Evolutionary conservation across 1,284 basidiomycete genomes (phyloP).

Genomic region (Amylostereum areolatum): DNA sequence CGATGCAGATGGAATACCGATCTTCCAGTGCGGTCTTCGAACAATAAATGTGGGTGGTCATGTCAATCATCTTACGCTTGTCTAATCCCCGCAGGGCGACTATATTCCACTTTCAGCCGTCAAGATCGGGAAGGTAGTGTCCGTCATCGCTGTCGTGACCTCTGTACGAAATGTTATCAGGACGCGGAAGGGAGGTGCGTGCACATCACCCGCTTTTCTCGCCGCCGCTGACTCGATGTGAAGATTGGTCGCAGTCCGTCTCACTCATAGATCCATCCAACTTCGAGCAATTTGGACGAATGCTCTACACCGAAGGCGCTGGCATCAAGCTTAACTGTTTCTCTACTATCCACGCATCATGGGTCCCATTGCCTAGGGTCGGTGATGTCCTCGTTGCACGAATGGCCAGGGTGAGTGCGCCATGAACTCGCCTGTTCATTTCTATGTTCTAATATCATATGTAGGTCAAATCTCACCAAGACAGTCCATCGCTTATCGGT

Average conservation of each 20-base stretch:
- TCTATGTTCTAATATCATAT: slow-evolving; percentile 3
- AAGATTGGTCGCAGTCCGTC: slow-evolving; percentile 11
- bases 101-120: slow-evolving; percentile 14
- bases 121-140: slow-evolving; percentile 4
- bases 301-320: slow-evolving; percentile 10
- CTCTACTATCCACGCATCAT: slow-evolving; percentile 35
- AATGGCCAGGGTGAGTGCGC: slow-evolving; percentile 28
- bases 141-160: slow-evolving; percentile 19
- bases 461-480: slow-evolving; percentile 13
- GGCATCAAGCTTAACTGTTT: slow-evolving; percentile 47
- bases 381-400: slow-evolving; percentile 42
- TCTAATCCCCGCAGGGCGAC: slow-evolving; percentile 3
- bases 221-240: background rate
- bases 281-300: slow-evolving; percentile 13
- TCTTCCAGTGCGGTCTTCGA: too few species aligned
- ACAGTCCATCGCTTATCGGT: slow-evolving; percentile 21
- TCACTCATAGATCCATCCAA: slow-evolving; percentile 41
- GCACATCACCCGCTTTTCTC: background rate
- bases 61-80: background rate
- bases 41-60: background rate
- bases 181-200: slow-evolving; percentile 16
- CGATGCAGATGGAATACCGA: too few species aligned
- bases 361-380: slow-evolving; percentile 39
- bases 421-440: background rate
- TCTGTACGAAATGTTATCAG: slow-evolving; percentile 1